Evolutionary conservation across 2,329 filamentous ascomycete species (phyloP).

Genomic region (Emericellopsis atlantica): DNA sequence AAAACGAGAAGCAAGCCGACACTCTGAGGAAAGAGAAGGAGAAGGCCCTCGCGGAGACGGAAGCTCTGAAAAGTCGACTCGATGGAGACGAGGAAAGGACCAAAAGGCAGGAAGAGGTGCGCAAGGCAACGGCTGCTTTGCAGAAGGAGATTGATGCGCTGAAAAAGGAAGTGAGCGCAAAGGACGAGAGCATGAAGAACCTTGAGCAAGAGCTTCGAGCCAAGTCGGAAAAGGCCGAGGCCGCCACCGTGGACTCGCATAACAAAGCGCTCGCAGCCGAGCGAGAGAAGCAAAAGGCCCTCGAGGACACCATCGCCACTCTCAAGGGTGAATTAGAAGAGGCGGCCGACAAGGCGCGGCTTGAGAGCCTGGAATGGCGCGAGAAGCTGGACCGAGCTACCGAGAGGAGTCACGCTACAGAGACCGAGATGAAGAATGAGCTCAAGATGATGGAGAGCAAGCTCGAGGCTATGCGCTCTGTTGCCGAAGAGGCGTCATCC

Average conservation of each 20-base stretch:
- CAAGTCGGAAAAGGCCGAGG: slow-evolving; percentile 50
- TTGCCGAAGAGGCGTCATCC: slow-evolving; percentile 82
- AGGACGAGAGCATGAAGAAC: slow-evolving; percentile 52
- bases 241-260: slow-evolving; percentile 52
- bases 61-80: slow-evolving; percentile 30
- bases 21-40: slow-evolving; percentile 48
- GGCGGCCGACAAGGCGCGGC: slow-evolving; percentile 54
- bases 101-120: slow-evolving; percentile 35
- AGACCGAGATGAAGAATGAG: slow-evolving; percentile 74
- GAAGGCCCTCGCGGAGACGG: slow-evolving; percentile 39
- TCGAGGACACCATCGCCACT: slow-evolving; percentile 46
- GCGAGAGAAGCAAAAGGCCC: slow-evolving; percentile 41
- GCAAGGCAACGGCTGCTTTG: slow-evolving; percentile 39
- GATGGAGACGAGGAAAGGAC: slow-evolving; percentile 39
- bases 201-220: slow-evolving; percentile 58
- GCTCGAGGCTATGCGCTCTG: slow-evolving; percentile 72
- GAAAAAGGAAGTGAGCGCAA: slow-evolving; percentile 41
- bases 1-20: slow-evolving; percentile 51
- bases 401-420: slow-evolving; percentile 54
- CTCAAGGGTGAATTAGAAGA: slow-evolving; percentile 71
- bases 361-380: slow-evolving; percentile 57
- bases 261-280: slow-evolving; percentile 55
- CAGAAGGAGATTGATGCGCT: slow-evolving; percentile 21
- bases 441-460: slow-evolving; percentile 70
- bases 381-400: slow-evolving; percentile 62